Conservation (phyloP, 2,329 filamentous ascomycete species). For the Nothophoma quercina region DNA sequence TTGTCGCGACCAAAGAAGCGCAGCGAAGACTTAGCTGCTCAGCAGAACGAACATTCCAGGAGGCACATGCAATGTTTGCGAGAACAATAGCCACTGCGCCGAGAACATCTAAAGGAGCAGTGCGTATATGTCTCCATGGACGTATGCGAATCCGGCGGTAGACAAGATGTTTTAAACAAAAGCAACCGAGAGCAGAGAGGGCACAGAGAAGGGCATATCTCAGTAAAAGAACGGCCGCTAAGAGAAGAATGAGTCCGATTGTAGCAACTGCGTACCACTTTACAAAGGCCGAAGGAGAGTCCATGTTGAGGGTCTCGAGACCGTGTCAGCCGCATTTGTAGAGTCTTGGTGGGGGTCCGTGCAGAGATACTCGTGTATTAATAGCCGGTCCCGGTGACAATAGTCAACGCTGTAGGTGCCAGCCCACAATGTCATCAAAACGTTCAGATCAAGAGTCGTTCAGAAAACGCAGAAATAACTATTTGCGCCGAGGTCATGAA, state of each 20-base stretch:
- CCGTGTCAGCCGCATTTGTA: no score
- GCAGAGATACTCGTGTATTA: background rate
- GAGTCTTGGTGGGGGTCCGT: background rate
- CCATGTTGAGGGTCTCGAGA: no score
- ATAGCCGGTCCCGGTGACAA: background rate
- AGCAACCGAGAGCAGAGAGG: no score
- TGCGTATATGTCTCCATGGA: no score
- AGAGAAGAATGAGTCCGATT: no score
- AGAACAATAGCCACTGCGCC: background rate
- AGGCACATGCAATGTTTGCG: background rate
- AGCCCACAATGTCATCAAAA: constrained; percentile 18
- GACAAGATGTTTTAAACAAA: no score
- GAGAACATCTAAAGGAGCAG: background rate
- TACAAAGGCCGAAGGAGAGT: no score
- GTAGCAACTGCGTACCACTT: no score
- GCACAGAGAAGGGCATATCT: no score
- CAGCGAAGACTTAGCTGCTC: background rate
- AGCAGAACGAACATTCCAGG: background rate
- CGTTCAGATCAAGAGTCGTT: constrained; percentile 26
- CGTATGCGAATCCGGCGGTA: no score
- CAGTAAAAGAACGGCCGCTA: no score
- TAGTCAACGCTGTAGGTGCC: no score
- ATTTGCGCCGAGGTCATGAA: constrained; percentile 18
- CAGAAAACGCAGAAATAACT: constrained; percentile 24
- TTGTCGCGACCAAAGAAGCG: background rate